A percentile compares a stretch with the other conserved stretches of the same genome.
Conservation (phyloP, 495 filamentous ascomycete genomes). For the Penicillium paradoxum region DNA sequence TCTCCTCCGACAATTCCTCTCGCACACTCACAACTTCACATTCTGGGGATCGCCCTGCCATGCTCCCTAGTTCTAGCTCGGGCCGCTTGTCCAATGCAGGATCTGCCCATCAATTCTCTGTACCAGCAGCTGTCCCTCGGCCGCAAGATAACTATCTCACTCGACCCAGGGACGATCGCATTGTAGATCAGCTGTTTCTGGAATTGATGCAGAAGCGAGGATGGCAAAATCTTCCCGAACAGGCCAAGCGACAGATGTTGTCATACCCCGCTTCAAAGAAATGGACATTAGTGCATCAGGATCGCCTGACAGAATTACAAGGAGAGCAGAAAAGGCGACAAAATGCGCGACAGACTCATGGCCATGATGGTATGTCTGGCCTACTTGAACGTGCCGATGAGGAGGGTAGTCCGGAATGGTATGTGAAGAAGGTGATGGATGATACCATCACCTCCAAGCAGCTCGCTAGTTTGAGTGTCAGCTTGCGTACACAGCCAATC, state of each 20-base stretch:
- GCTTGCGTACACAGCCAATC: conserved; percentile 91
- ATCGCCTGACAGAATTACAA: conserved; percentile 88
- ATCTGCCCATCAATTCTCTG: conserved; percentile 28
- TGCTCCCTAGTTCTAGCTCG: conserved; percentile 23
- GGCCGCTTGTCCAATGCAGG: conserved; percentile 35
- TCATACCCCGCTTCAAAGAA: conserved; percentile 91
- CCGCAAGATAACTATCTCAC: conserved; percentile 53
- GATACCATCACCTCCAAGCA: conserved; percentile 90
- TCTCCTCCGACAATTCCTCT: conserved; percentile 60
- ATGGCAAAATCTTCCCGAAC: conserved; percentile 95
- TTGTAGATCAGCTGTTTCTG: conserved; percentile 89
- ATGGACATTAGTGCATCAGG: conserved; percentile 95
- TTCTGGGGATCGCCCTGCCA: conserved; percentile 35
- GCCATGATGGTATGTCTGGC: conserved; percentile 57
- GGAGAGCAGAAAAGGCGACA: conserved; percentile 84
- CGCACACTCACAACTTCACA: conserved; percentile 48
- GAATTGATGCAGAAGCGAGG: conserved; percentile 95
- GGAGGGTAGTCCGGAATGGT: conserved; percentile 97
- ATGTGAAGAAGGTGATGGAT: conserved; percentile 94
- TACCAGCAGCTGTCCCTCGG: conserved; percentile 42
- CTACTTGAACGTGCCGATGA: conserved; percentile 76
- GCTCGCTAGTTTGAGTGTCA: conserved; percentile 85
- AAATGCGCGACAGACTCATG: conserved; percentile 60
- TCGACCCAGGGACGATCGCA: conserved; percentile 72
- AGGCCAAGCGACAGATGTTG: conserved; percentile 90